Evolutionary conservation across 352 stramenopile species (phyloP), one percentile per base, ranked within the genome.

Genomic region (Globisporangium acanthophoron): DNA sequence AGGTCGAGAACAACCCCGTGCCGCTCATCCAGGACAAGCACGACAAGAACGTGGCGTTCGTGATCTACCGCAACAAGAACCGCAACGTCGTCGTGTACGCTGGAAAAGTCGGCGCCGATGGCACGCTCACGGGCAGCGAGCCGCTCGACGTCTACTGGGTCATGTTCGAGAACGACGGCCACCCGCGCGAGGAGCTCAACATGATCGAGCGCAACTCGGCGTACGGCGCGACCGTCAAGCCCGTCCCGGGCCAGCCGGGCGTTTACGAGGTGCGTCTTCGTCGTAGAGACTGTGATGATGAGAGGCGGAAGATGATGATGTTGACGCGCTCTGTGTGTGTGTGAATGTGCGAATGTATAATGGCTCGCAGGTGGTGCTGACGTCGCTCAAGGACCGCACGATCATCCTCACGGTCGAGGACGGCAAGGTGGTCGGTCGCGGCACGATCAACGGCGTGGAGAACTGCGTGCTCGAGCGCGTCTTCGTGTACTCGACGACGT

Each of bases 41-140:
- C 68, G 81, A 93, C 67, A 46, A 74, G 24, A 88, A 95, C 64
- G 72, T 85, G 39, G 80, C 76, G 24, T 95, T 95, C 63, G 80
- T 88, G 18, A 76, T 95, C 53, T 90, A 95, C 78, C 85, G 85
- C 71, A 93, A 93, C 77, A 95, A 93, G 80, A 95, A 95, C 76
- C 89, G 88, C 70, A 95, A 95, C 54, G 84, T 93, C 31, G 85
- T 95, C 24, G 80, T 90, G 50, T 95, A 95, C 72, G 60, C 85
- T 18, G 83, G 63, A 55, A 83, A 79, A 59, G 54, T 91, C 52
- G 67, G 73, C 39, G 82, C 70, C 44, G 82, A 93, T 51, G 85
- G 85, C 45, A 68, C 73, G 52, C 65, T 95, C 52, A 61, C 88
- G 62, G 62, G 77, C 11, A 62, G 61, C 40, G 81, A 95, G 62